Conservation (phyloP, 1,139 yeast species). For the Saccharomycopsis crataegensis region DNA sequence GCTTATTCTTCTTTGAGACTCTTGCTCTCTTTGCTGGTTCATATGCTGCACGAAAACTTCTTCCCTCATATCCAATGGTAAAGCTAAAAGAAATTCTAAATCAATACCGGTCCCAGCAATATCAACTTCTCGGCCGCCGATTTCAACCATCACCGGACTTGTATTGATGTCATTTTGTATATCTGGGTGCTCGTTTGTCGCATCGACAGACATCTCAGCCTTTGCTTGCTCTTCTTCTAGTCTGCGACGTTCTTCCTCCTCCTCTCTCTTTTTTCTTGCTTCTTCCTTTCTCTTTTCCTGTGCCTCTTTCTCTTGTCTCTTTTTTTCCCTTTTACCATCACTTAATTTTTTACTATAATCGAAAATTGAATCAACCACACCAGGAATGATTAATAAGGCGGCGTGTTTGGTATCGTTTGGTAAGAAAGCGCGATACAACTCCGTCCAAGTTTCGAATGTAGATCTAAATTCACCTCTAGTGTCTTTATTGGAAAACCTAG, state of each 20-base stretch:
- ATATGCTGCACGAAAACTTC: constrained; percentile 87
- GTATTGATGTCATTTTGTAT: neutral
- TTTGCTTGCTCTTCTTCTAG: constrained; percentile 27
- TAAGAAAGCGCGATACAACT: constrained; percentile 44
- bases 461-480: constrained; percentile 34
- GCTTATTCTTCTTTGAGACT: constrained; percentile 8
- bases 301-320: constrained; percentile 25
- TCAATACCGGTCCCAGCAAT: constrained; percentile 88
- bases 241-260: constrained; percentile 30
- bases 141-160: constrained; percentile 59
- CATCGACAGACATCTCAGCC: constrained; percentile 12
- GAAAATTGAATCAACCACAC: constrained; percentile 45
- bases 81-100: constrained; percentile 81
- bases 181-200: constrained; percentile 14
- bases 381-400: constrained; percentile 40
- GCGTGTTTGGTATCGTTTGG: constrained; percentile 34
- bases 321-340: constrained; percentile 25
- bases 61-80: constrained; percentile 90
- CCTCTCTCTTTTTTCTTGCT: constrained; percentile 25
- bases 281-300: constrained; percentile 22
- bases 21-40: constrained; percentile 41
- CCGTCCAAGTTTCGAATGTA: constrained; percentile 66
- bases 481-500: constrained; percentile 1
- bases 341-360: constrained; percentile 36
- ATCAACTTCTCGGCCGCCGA: constrained; percentile 78